A percentile compares a stretch with the other conserved stretches of the same genome.
Conservation (phyloP, 2,329 filamentous ascomycete species). For the Coniochaeta hoffmannii region DNA sequence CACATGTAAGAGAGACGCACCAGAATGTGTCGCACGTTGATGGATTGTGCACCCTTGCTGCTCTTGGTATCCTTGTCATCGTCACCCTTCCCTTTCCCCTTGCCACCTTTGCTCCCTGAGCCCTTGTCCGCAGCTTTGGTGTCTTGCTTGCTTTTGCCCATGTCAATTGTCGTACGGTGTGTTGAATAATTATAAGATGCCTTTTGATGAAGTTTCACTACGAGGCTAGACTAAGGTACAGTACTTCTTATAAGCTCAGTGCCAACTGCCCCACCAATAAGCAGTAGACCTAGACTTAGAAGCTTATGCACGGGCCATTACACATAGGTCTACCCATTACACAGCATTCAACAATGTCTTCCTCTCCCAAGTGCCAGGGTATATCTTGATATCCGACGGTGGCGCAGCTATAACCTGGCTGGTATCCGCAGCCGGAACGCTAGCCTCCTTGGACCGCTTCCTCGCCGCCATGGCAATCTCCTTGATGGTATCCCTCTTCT, state of each 20-base stretch:
- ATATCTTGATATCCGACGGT: not conserved
- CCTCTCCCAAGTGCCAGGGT: not conserved
- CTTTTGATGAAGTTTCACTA: not conserved
- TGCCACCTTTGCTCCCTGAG: conserved; percentile 21
- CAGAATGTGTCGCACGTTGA: conserved; percentile 70
- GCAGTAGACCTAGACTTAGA: too few species aligned
- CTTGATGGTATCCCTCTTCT: conserved; percentile 1
- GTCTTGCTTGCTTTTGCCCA: conserved; percentile 29
- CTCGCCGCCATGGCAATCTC: not conserved
- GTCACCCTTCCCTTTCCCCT: conserved; percentile 15
- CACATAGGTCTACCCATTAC: not conserved
- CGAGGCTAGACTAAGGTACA: too few species aligned
- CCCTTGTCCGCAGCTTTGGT: conserved; percentile 9
- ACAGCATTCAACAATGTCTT: not conserved
- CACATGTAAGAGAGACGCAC: conserved; percentile 20
- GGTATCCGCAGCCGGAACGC: not conserved
- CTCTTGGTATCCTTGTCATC: conserved; percentile 17
- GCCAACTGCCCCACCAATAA: too few species aligned
- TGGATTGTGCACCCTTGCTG: conserved; percentile 54
- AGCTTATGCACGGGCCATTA: not conserved
- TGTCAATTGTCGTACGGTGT: conserved; percentile 1
- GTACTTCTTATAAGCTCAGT: too few species aligned
- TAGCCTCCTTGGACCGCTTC: not conserved
- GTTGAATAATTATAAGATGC: not conserved
- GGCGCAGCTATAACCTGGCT: not conserved